Percentiles rank a stretch among this genome's conserved stretches.
Evolutionary conservation across 352 stramenopile genomes (phyloP).

Genomic region (Pythium guiyangense): DNA sequence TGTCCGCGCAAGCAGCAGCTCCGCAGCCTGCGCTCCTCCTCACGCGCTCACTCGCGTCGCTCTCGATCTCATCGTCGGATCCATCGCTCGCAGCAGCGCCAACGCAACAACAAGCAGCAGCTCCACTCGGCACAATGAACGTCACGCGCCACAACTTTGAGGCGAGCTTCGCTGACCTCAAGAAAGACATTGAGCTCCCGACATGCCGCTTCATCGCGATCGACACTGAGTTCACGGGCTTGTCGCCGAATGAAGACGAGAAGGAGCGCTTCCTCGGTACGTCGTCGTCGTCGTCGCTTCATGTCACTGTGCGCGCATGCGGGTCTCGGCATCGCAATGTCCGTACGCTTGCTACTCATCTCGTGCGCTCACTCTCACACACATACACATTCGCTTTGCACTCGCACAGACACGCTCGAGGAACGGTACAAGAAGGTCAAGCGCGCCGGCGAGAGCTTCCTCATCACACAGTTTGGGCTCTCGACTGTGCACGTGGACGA

Average conservation of each 20-base stretch:
- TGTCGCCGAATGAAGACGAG: constrained; percentile 61
- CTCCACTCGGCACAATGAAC: constrained; percentile 47
- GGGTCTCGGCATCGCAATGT: too few relatives aligned
- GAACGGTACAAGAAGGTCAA: constrained; percentile 76
- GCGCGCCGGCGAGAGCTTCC: constrained; percentile 67
- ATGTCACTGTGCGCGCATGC: background rate
- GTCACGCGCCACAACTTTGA: constrained; percentile 81
- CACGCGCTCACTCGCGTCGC: constrained; percentile 1
- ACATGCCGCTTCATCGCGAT: constrained; percentile 77
- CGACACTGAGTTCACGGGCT: constrained; percentile 81
- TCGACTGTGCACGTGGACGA: constrained; percentile 68
- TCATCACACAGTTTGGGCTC: constrained; percentile 81
- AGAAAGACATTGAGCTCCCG: constrained; percentile 48
- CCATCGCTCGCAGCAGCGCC: background rate
- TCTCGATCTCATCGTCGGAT: constrained; percentile 4
- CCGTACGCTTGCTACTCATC: too few relatives aligned
- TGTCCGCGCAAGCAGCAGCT: background rate
- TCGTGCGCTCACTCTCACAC: background rate
- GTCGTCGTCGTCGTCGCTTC: background rate
- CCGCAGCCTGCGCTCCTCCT: constrained; percentile 1
- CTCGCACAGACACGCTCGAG: constrained; percentile 63
- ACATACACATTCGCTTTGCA: background rate
- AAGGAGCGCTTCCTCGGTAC: constrained; percentile 53
- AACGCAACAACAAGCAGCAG: constrained; percentile 1
- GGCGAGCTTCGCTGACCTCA: constrained; percentile 44